These are phyloP conservation scores for Pterocarpus macrocarpus DNA, from an alignment of 306 rosid genomes.

Conservation along the genomic window DNA sequence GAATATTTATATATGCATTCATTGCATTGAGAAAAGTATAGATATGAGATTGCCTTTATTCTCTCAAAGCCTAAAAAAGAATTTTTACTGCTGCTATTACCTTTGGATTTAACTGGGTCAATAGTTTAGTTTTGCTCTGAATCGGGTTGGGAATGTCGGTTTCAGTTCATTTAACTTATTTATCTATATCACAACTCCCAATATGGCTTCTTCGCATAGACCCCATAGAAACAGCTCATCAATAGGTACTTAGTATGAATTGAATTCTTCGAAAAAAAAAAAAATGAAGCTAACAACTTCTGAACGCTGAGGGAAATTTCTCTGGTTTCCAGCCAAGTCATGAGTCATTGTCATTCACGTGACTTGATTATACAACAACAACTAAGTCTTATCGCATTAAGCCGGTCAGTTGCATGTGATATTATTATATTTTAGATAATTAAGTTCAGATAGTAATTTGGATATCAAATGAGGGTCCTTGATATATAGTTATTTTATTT, in stretches of 20 bases:
- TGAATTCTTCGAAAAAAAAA: not conserved
- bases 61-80: not conserved
- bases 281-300: not conserved
- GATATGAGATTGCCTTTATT: not conserved
- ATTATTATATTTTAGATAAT: not conserved
- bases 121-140: slow-evolving; percentile 1
- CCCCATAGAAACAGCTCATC: slow-evolving; percentile 9
- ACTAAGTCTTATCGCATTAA: too few species aligned
- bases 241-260: not conserved
- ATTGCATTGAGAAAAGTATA: slow-evolving; percentile 13
- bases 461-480: too few species aligned
- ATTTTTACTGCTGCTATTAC: slow-evolving; percentile 17
- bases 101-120: slow-evolving; percentile 41
- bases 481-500: not conserved
- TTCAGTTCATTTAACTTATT: slow-evolving; percentile 29
- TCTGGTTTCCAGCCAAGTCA: not conserved
- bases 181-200: slow-evolving; percentile 41
- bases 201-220: slow-evolving; percentile 7
- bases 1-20: slow-evolving; percentile 33
- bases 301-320: not conserved
- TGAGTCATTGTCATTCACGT: not conserved
- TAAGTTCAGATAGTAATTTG: not conserved
- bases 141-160: slow-evolving; percentile 50
- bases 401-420: too few species aligned
- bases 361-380: not conserved